A percentile compares a stretch with the other conserved stretches of the same genome.
These are phyloP conservation scores for Musa balbisiana DNA, from an alignment of 202 grass and related monocot genomes.

Conservation along the genomic window DNA sequence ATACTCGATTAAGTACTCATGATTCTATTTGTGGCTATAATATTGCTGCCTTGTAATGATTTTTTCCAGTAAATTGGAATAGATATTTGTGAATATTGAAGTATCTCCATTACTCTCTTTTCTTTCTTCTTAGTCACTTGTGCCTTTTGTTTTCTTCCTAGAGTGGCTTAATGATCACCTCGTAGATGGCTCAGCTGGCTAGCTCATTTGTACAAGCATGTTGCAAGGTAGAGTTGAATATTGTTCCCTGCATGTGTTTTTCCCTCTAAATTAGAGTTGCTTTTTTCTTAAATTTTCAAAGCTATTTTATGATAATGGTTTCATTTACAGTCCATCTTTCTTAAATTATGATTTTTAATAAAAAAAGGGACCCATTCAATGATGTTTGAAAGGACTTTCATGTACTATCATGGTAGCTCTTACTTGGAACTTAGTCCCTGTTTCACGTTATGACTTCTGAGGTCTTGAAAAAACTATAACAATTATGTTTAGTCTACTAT, in stretches of 20 bases:
- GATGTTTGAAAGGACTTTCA: background rate
- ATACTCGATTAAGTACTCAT: too few species aligned
- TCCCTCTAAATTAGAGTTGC: background rate
- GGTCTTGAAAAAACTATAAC: too few species aligned
- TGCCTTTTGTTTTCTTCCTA: background rate
- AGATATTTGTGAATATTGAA: background rate
- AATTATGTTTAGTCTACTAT: too few species aligned
- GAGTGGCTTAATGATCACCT: background rate
- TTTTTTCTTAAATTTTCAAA: background rate
- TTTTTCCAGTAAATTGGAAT: background rate
- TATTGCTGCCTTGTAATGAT: too few species aligned
- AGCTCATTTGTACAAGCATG: constrained; percentile 19
- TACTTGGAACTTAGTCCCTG: too few species aligned
- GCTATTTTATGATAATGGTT: background rate
- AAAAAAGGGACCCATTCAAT: background rate
- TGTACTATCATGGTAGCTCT: too few species aligned
- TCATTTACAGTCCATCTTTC: too few species aligned
- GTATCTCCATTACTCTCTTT: too few species aligned
- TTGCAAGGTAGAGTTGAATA: constrained; percentile 15
- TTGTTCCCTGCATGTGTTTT: background rate
- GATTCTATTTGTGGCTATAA: too few species aligned
- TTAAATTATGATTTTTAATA: too few species aligned
- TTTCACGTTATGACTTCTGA: too few species aligned
- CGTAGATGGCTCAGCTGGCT: constrained; percentile 12
- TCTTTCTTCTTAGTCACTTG: background rate